Evolutionary conservation across 2,329 filamentous ascomycete genomes (phyloP), one percentile per base, ranked within the genome.

Genomic region (Chrysoporthe puriensis): DNA sequence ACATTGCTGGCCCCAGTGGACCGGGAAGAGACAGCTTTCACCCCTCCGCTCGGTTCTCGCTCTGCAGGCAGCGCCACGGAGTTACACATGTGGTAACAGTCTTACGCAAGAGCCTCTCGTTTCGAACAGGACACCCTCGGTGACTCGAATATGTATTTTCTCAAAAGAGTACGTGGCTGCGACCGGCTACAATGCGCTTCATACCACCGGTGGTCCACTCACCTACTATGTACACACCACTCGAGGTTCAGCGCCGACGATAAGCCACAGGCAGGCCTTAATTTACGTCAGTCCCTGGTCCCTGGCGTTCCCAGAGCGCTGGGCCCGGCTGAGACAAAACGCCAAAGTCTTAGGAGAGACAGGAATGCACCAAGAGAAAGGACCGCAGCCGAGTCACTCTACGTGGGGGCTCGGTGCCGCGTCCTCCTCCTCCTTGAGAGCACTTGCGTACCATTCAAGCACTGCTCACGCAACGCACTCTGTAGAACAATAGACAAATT

Each of bases 1-100:
- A 67, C 68, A 69, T 67, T 69, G 68, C 65, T 69, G 65, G 68
- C 67, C 62, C 64, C 67, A 61, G 46, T 62, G 67, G 61, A 58
- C 32, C 62, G 40, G 34, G 40, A 57, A 44, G 58, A 60, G 57
- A 48, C 26, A 21, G 34, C 5, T 58, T 9, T 18, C 36, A 36
- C 21, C 50, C 36, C 8, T 36, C 40, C 40, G 34, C 26, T 36
- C 62, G 62, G 34, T 16, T 42, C 62, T 63, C 50, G 54, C 54
- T 57, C 7, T 36, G 16, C 54, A 7, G 1, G 3, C 32, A 40
- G 54, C 54, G 54, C 54, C 34, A 40, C 54, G n/a, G 32, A 34
- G 54, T 57, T 21, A 14, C 54, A 57, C 34, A 16, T 54, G 21
- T 54, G 32, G 50, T 54, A 16, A 54, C 21, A 11, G 26, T 54